Evolutionary conservation across 1,284 basidiomycete species (phyloP), one percentile per base, ranked within the genome.

Genomic region (Austroboletus niveus): DNA sequence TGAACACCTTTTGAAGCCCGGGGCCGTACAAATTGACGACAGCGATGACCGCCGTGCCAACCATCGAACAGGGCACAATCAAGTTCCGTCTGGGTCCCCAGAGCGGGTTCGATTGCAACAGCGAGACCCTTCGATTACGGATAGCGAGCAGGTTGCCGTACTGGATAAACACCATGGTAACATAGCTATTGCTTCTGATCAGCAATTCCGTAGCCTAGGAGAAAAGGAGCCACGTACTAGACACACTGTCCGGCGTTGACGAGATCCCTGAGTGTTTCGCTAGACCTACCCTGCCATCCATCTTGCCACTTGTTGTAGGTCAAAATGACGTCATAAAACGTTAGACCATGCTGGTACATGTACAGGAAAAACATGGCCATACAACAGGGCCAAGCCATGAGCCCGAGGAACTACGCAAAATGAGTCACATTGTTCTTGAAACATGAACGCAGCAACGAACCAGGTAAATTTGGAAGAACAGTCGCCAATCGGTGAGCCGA

Each of bases 321-420:
- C 27, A 75, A 60, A 20, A 76, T 69, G n/a, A 73, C 69, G 11
- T 74, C 67, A 52, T 70, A 59, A 58, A 73, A 73, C 8, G 35
- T 15, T 35, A 74, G 67, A 5, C 65, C 64, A 8, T 73, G 63
- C 17, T 58, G 56, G 8, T 52, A 17, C 72, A 74, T 73, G 58
- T 63, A 74, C 14, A 68, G 52, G 55, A 73, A 73, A 70, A 71
- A 73, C 71, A 73, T 73, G 49, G 53, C 61, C 72, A 73, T 74
- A 0, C 65, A 66, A 41, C 69, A 73, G 29, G 75, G 75, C 75
- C 75, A 76, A 57, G 73, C 60, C 74, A 75, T 75, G 29, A 77
- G 62, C 1, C 75, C 75, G 8, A 72, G 70, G 60, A 77, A 74
- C 74, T 76, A 41, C n/a, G 20, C 17, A 8, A 9, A 35, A 9